These are phyloP conservation scores for Trichosporon asahii DNA, from an alignment of 1,284 basidiomycete genomes.

Conservation along the genomic window DNA sequence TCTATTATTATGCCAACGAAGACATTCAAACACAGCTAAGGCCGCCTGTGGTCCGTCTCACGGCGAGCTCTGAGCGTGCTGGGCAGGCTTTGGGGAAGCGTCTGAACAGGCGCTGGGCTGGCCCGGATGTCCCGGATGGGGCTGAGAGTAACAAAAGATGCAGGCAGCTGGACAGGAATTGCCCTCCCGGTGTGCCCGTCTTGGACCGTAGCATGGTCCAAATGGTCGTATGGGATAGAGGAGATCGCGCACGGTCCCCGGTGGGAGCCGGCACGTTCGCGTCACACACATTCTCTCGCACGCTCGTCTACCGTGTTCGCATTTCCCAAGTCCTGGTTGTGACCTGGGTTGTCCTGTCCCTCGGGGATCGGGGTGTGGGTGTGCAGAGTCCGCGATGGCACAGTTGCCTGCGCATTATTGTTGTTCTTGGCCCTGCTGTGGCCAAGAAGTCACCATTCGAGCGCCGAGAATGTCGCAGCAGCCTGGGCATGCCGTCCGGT, in stretches of 20 bases:
- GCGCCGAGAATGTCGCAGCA: not conserved
- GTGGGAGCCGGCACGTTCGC: not conserved
- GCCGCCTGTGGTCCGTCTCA: not conserved
- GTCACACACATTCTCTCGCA: not conserved
- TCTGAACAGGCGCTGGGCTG: not conserved
- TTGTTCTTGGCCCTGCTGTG: not conserved
- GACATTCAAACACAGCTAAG: not conserved
- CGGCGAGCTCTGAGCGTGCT: not conserved
- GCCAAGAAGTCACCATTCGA: not conserved
- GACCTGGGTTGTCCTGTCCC: constrained; percentile 1
- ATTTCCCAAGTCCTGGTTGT: too few relatives aligned
- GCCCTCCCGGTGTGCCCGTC: not conserved
- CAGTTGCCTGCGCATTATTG: not conserved
- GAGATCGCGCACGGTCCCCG: not conserved
- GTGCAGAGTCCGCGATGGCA: not conserved
- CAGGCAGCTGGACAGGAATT: not conserved
- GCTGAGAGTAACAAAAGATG: not conserved
- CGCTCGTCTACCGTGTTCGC: too few relatives aligned
- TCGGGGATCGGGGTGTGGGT: not conserved
- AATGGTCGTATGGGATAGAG: not conserved
- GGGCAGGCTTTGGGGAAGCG: not conserved
- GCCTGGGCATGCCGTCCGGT: not conserved
- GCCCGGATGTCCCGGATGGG: not conserved
- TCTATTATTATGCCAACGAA: not conserved
- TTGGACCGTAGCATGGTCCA: not conserved